Evolutionary conservation across 1,139 yeast species (phyloP), one percentile per base, ranked within the genome.

Genomic region (Debaryomycetaceae sp.): DNA sequence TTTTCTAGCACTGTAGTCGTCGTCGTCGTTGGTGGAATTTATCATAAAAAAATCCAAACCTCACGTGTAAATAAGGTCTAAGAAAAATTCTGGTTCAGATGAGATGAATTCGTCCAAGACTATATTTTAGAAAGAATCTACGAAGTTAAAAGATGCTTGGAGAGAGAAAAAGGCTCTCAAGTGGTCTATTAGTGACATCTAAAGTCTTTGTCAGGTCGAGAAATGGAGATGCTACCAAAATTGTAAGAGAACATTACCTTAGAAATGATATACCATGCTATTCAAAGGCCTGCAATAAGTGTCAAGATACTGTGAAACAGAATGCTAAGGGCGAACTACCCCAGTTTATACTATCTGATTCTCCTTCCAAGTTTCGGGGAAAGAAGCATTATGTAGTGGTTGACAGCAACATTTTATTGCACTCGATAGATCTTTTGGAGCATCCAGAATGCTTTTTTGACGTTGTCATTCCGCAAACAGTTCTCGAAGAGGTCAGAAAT

Each of bases 211-310:
- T 92, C 39, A 73, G 96, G 50, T 87, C 97, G 3, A 76, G 92
- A 53, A 81, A 85, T 49, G 98, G 98, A 9, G 83, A 85, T 39
- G 97, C 97, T 5, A 76, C 91, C 33, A 92, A 92, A 59, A 76
- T 94, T 31, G 96, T 89, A 17, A 78, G 98, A 51, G 98, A 94
- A 59, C 98, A 91, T 59, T 94, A 94, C 58, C 70, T 94, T 41
- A 76, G 98, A 58, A 80, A 79, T 40, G 98, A 94, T 61, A 89
- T 94, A 41, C 95, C 97, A 16, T 92, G 98, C 62, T 80, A 84
- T 37, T 87, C 96, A 3, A 72, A 70, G 49, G 70, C 78, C 1
- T 94, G 98, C 63, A 58, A 64, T 11, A 58, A 58, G 34, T 92
- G 98, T 62, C 74, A 70, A 15, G 70, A 66, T 17, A 73, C 77